Base-by-base conservation (phyloP, 2,329 filamentous ascomycete genomes). In the Fusarium pseudograminearum region DNA sequence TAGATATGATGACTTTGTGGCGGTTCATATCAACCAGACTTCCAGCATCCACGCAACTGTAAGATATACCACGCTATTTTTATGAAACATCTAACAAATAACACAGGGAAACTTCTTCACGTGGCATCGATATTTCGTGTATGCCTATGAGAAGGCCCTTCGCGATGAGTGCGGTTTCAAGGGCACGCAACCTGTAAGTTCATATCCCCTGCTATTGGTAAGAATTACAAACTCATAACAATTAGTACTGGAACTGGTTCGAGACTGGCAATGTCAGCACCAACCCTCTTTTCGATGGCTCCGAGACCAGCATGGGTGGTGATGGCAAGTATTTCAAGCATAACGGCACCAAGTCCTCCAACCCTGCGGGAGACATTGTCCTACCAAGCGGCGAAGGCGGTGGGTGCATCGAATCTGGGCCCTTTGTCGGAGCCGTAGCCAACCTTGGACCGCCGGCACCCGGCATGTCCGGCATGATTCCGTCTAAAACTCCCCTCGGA, bases 11-110 rank as follows among this genome's bases (percentile, higher is more conserved):
- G 61, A 63, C 24, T 63, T 63, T 11, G 61, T 63, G 1, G 58
- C 60, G 2, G 58, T 63, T 5, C 60, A 63, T 14, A 63, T 63
- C 18, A 63, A 63, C 14, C 60, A 63, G n/a, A 63, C 60, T 8
- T 24, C 15, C 4, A 40, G 2, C 1, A 63, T 63, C 2, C 60
- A 63, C 16, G 60, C 12, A 40, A 63, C 60, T 8, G 60, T 63
- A 11, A 16, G 58, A 15, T 1, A 4, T 5, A 0, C 10, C 1
- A 12, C 2, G 6, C 4, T 2, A 24, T n/a, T 1, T 4, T 1
- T 18, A 5, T 2, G 2, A 5, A 3, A 0, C 4, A 28, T 30
- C 33, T 53, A 20, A 61, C 12, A 2, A 5, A 2, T 1, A 0
- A 8, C 4, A 0, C 0, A 62, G 58, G 58, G 60, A 1, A 63